These are phyloP conservation scores for Zizania palustris DNA, from an alignment of 202 grass and related monocot genomes.

Conservation along the genomic window DNA sequence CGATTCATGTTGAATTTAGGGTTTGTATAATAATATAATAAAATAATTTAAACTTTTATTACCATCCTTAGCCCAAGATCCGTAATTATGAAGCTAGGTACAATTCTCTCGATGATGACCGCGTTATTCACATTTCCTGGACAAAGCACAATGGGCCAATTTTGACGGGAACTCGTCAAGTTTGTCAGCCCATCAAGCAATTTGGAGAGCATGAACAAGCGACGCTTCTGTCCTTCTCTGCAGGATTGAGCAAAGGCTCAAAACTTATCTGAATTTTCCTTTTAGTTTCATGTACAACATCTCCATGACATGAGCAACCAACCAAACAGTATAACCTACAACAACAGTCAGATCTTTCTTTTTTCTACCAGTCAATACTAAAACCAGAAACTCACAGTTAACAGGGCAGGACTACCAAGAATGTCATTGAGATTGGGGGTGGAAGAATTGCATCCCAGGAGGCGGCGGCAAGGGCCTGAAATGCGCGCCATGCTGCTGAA, in stretches of 20 bases:
- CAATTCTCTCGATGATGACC: background rate
- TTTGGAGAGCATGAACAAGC: background rate
- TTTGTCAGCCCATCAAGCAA: background rate
- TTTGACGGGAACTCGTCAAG: background rate
- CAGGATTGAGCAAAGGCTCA: background rate
- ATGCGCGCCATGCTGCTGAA: constrained; percentile 54
- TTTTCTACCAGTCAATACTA: constrained; percentile 47
- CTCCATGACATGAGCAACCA: constrained; percentile 34
- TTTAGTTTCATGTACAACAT: constrained; percentile 53
- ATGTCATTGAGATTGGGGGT: constrained; percentile 65
- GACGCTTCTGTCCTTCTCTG: background rate
- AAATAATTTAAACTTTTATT: too few species aligned
- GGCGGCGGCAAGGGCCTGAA: constrained; percentile 75
- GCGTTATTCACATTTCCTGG: background rate
- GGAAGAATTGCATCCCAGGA: constrained; percentile 81
- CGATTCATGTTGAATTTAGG: too few species aligned
- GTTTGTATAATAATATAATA: too few species aligned
- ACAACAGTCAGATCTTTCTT: constrained; percentile 52
- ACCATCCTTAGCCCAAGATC: too few species aligned
- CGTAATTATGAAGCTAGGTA: too few species aligned
- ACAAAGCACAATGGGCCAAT: background rate
- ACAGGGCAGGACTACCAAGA: constrained; percentile 45
- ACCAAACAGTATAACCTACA: constrained; percentile 50
- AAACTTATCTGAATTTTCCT: constrained; percentile 20
- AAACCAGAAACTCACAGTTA: constrained; percentile 44